phyloP scores from a whole-genome alignment of 164 flowering plant genomes.

The Aristolochia californica region DNA sequence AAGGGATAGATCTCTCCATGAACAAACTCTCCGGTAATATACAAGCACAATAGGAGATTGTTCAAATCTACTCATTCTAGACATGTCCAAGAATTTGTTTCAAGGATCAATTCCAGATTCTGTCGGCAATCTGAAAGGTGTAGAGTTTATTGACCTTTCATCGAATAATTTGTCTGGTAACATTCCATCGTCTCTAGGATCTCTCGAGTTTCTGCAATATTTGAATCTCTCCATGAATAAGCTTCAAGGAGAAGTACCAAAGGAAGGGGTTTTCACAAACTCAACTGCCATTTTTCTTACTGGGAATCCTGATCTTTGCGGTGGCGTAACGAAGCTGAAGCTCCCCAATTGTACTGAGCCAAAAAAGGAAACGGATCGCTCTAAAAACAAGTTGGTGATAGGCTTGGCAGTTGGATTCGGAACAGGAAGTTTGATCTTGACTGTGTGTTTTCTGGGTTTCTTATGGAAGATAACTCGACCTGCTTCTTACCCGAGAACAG shows the following conservation, averaged over 20 bases:
- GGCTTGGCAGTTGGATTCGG: background rate
- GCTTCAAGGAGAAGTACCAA: conserved; percentile 16
- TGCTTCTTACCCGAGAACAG: background rate
- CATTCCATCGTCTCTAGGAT: conserved; percentile 3
- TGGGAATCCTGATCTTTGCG: too few species aligned
- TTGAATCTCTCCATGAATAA: conserved; percentile 12
- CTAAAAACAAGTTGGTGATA: background rate
- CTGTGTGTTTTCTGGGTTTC: background rate
- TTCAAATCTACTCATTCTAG: background rate
- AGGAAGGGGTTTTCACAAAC: conserved; percentile 7
- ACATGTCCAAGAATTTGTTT: conserved; percentile 3
- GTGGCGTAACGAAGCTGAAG: background rate
- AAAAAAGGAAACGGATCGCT: background rate
- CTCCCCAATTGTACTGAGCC: background rate
- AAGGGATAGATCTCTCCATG: background rate
- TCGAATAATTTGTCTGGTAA: conserved; percentile 3
- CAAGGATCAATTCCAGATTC: conserved; percentile 7
- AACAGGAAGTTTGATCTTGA: too few species aligned
- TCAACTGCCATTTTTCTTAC: background rate
- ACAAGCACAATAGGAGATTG: conserved; percentile 2
- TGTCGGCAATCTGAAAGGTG: conserved; percentile 3
- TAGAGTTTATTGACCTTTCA: conserved; percentile 5
- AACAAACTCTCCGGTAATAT: conserved; percentile 1
- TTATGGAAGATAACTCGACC: background rate
- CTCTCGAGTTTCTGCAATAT: background rate